phyloP scores from a whole-genome alignment of 116 monocot genomes.

The Iris pallida region DNA sequence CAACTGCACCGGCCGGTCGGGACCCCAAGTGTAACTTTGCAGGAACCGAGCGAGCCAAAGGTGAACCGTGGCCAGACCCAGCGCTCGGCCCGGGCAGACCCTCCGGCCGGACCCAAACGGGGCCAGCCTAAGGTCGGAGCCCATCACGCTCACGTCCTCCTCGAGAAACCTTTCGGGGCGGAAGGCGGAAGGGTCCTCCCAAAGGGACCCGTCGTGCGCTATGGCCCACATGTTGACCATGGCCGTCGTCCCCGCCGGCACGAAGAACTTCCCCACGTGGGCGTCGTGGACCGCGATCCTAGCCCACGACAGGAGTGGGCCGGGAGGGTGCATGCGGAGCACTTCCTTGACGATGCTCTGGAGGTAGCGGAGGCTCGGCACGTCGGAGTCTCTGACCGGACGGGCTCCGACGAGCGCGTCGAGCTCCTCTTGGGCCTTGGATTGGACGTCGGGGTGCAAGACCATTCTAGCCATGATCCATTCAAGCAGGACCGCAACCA shows the following conservation, averaged over 20 bases:
- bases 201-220: constrained; percentile 48
- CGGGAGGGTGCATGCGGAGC: constrained; percentile 70
- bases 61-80: constrained; percentile 54
- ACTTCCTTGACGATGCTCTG: constrained; percentile 62
- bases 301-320: constrained; percentile 82
- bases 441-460: constrained; percentile 53
- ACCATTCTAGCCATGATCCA: constrained; percentile 71
- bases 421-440: constrained; percentile 39
- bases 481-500: constrained; percentile 61
- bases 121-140: constrained; percentile 56
- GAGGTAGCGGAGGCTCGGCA: constrained; percentile 47
- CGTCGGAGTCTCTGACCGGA: constrained; percentile 42
- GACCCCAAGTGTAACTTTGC: constrained; percentile 41
- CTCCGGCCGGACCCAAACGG: constrained; percentile 74
- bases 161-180: constrained; percentile 55
- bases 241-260: constrained; percentile 70
- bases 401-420: constrained; percentile 19
- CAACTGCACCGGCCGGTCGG: constrained; percentile 27
- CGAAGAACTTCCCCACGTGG: constrained; percentile 41
- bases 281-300: constrained; percentile 49
- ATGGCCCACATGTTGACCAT: constrained; percentile 98
- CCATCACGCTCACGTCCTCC: constrained; percentile 52
- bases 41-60: constrained; percentile 53
- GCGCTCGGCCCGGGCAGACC: constrained; percentile 57
- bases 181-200: constrained; percentile 64